phyloP scores from a whole-genome alignment of 371 early-diverging fungal species.

The Apophysomyces sp. region DNA sequence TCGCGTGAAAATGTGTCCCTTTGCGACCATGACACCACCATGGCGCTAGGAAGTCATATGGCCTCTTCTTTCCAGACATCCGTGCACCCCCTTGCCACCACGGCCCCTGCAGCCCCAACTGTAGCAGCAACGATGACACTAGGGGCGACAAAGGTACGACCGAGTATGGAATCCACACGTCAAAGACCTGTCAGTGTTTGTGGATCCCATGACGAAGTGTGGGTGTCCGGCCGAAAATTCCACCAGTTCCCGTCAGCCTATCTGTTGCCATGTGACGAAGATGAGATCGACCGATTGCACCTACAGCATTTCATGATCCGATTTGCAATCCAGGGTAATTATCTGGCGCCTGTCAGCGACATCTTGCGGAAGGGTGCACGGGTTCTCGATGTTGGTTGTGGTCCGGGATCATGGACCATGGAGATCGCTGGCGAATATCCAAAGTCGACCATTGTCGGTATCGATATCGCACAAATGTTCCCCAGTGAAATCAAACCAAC shows the following conservation, averaged over 20 bases:
- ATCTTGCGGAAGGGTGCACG: slow-evolving; percentile 42
- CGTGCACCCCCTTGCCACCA: background rate
- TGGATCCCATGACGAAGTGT: slow-evolving; percentile 5
- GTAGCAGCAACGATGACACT: background rate
- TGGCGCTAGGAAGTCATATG: background rate
- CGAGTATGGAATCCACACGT: slow-evolving; percentile 9
- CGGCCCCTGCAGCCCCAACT: background rate
- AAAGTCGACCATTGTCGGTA: slow-evolving; percentile 51
- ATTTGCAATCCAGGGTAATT: slow-evolving; percentile 56
- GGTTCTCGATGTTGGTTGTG: slow-evolving; percentile 56
- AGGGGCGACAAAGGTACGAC: background rate
- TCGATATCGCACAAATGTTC: slow-evolving; percentile 41
- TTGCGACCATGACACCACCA: background rate
- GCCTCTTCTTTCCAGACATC: background rate
- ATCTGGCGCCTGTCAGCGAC: slow-evolving; percentile 52
- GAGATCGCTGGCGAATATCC: slow-evolving; percentile 62
- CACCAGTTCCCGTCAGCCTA: slow-evolving; percentile 23
- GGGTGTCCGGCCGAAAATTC: slow-evolving; percentile 31
- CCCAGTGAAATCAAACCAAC: slow-evolving; percentile 41
- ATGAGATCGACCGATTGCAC: slow-evolving; percentile 44
- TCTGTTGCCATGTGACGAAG: slow-evolving; percentile 48
- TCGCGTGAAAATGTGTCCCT: background rate
- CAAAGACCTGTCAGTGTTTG: background rate
- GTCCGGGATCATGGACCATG: slow-evolving; percentile 59
- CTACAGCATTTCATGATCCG: slow-evolving; percentile 47